Conservation (phyloP, 495 filamentous ascomycete species). For the Mycothermus thermophilus region DNA sequence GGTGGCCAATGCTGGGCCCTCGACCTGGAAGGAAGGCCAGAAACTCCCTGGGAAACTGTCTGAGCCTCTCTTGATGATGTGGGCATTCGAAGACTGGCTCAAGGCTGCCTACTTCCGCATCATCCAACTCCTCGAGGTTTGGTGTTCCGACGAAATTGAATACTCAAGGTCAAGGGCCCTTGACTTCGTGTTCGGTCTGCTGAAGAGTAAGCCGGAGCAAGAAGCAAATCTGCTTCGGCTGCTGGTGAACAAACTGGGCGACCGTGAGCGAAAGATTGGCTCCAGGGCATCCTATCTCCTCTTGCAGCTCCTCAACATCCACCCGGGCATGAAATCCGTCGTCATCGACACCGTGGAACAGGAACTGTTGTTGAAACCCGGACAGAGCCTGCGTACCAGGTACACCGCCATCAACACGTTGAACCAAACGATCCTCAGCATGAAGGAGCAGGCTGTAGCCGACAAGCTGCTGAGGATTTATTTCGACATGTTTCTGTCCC, state of each 20-base stretch:
- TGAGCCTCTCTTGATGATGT: slow-evolving; percentile 63
- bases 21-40: slow-evolving; percentile 51
- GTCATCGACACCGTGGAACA: slow-evolving; percentile 72
- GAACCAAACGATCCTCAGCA: slow-evolving; percentile 86
- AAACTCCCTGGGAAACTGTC: slow-evolving; percentile 55
- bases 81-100: slow-evolving; percentile 91
- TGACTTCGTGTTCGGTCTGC: slow-evolving; percentile 74
- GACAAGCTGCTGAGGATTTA: slow-evolving; percentile 75
- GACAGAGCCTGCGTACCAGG: slow-evolving; percentile 73
- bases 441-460: slow-evolving; percentile 69
- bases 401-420: slow-evolving; percentile 94
- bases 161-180: slow-evolving; percentile 76
- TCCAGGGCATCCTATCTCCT: slow-evolving; percentile 84
- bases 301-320: slow-evolving; percentile 72
- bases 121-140: slow-evolving; percentile 73
- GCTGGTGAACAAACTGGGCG: slow-evolving; percentile 90
- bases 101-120: slow-evolving; percentile 86
- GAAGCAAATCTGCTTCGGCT: slow-evolving; percentile 86
- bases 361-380: slow-evolving; percentile 74
- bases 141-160: slow-evolving; percentile 88
- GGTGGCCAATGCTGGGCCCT: slow-evolving; percentile 40
- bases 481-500: slow-evolving; percentile 65
- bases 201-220: slow-evolving; percentile 94
- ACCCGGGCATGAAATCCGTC: slow-evolving; percentile 84
- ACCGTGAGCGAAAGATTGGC: slow-evolving; percentile 83